These are phyloP conservation scores for Tricholoma sp. DNA, from an alignment of 768 basidiomycete genomes.

Conservation along the genomic window DNA sequence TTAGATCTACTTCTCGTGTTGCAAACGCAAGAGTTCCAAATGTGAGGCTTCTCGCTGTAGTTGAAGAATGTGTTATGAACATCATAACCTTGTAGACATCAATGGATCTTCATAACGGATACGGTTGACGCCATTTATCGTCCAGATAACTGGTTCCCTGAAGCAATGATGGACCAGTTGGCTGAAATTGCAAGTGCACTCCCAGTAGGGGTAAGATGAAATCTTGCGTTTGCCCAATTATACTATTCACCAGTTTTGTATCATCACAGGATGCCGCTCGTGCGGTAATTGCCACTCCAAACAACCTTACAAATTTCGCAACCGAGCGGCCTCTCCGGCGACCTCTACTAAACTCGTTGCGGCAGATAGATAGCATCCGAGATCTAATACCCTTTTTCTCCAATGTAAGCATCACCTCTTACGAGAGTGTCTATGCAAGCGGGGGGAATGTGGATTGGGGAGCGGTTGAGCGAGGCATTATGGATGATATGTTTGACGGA, in stretches of 20 bases:
- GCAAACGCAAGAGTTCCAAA: slow-evolving; percentile 97
- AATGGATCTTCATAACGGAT: slow-evolving; percentile 99
- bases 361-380: slow-evolving; percentile 76
- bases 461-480: slow-evolving; percentile 73
- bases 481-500: slow-evolving; percentile 89
- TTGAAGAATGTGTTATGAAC: background rate
- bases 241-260: background rate
- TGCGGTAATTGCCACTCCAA: slow-evolving; percentile 20
- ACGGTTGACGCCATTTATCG: slow-evolving; percentile 93
- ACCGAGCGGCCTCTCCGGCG: slow-evolving; percentile 55
- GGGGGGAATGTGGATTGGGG: slow-evolving; percentile 85
- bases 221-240: background rate
- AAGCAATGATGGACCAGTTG: slow-evolving; percentile 87
- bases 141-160: slow-evolving; percentile 77
- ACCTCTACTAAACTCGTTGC: slow-evolving; percentile 64
- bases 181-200: slow-evolving; percentile 76
- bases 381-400: slow-evolving; percentile 92
- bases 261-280: slow-evolving; percentile 23
- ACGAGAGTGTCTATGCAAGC: slow-evolving; percentile 85
- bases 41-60: slow-evolving; percentile 43
- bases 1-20: slow-evolving; percentile 88
- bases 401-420: slow-evolving; percentile 80
- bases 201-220: slow-evolving; percentile 38
- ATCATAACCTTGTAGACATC: slow-evolving; percentile 51
- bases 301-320: slow-evolving; percentile 23